Conservation (phyloP, 768 basidiomycete species). For the Mycena rebaudengoi region DNA sequence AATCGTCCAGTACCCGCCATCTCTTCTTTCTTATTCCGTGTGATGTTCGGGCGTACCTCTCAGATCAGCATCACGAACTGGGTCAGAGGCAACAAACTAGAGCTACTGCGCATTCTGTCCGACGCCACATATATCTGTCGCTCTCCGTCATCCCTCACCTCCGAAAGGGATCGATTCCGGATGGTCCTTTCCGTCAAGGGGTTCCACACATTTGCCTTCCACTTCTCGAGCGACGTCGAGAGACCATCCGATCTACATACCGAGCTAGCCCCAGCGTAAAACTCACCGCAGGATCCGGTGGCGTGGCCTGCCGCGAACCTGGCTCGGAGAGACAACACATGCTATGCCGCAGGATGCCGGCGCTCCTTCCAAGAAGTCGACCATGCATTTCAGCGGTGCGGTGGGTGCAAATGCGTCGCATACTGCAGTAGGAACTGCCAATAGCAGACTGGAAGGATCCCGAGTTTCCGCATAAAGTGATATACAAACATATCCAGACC, state of each 20-base stretch:
- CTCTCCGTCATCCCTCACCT: not conserved
- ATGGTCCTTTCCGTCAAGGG: not conserved
- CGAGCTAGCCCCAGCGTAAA: not conserved
- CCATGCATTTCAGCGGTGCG: not conserved
- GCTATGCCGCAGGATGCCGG: not conserved
- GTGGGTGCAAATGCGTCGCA: not conserved
- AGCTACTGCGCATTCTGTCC: not conserved
- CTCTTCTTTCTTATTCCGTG: not conserved
- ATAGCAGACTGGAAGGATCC: too few relatives aligned
- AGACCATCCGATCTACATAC: not conserved
- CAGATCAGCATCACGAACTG: not conserved
- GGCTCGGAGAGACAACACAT: not conserved
- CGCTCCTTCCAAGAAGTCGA: not conserved
- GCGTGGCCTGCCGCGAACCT: not conserved
- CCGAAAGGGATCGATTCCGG: not conserved
- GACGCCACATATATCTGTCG: not conserved
- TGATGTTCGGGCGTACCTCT: not conserved
- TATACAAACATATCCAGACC: too few relatives aligned
- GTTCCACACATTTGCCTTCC: not conserved
- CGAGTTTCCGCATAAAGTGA: too few relatives aligned
- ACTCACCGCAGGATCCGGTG: not conserved
- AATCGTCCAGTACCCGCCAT: too few relatives aligned
- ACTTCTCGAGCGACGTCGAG: not conserved
- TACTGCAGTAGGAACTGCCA: not conserved
- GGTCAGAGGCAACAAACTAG: not conserved